Evolutionary conservation across 2,329 filamentous ascomycete genomes (phyloP), one percentile per base, ranked within the genome.

Genomic region (Exophiala xenobiotica): DNA sequence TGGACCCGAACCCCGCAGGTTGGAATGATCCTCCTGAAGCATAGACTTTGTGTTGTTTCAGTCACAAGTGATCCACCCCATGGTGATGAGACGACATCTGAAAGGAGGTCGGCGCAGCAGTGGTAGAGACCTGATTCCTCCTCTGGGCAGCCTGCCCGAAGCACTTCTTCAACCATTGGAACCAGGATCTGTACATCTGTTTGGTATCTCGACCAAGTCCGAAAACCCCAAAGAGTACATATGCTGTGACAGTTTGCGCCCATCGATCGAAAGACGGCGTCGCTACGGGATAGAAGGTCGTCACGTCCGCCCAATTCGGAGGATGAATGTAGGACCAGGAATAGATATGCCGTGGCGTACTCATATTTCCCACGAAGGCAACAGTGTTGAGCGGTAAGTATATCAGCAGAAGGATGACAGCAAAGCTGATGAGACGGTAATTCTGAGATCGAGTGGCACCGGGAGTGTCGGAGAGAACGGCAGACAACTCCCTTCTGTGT

Each of bases 141-240:
- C n/a, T n/a, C n/a, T n/a, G n/a, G n/a, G n/a, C n/a, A n/a, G 29
- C 4, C 4, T 33, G 29, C 11, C 12, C 29, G 9, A 33, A 33
- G 29, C 0, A 76, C 75, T 20, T 77, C 42, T n/a, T 64, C 65
- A 19, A 69, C 55, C 38, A 39, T 31, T 45, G 23, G 41, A 78
- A 61, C 50, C 72, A 69, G 3, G 66, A 65, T 46, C 70, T 70
- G 62, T 85, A 85, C 66, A 80, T 77, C 19, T 70, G 68, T 3
- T 72, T 68, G 0, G 83, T 83, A 61, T 87, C 84, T 20, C 70
- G 71, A 23, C 83, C 84, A 12, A 82, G 76, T 6, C 85, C 84
- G 58, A 86, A 86, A 61, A 84, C 79, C n/a, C 78, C 46, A 62
- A 87, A 87, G 9, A 81, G 67, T 20, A 82, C 51, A 52, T 79